A percentile compares a stretch with the other conserved stretches of the same genome.
These are phyloP conservation scores for Amanita exitialis DNA, from an alignment of 768 basidiomycete species.

Conservation along the genomic window DNA sequence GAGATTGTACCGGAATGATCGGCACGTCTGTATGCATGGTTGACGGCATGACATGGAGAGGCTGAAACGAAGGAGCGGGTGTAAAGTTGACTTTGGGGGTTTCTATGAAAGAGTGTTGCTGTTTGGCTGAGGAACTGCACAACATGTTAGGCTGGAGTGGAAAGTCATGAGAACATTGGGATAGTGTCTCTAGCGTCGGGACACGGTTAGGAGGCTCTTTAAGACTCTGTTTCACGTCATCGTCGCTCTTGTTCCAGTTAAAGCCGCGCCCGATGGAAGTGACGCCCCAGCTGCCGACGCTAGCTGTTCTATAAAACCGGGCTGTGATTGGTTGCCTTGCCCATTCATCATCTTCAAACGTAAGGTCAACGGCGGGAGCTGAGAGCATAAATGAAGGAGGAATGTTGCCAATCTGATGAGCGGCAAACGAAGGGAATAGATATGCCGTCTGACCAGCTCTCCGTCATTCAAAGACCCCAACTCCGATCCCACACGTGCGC, in stretches of 20 bases:
- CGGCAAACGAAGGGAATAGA: not conserved
- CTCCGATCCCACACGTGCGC: conserved; percentile 6
- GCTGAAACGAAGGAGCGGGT: conserved; percentile 13
- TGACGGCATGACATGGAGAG: conserved; percentile 18
- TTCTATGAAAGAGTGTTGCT: conserved; percentile 23
- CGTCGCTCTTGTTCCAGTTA: conserved; percentile 49
- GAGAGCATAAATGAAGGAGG: conserved; percentile 41
- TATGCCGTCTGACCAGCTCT: not conserved
- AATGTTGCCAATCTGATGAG: conserved; percentile 1
- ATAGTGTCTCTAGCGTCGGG: conserved; percentile 12
- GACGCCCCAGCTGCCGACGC: conserved; percentile 76
- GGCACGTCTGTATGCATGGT: conserved; percentile 13
- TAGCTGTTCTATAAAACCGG: conserved; percentile 49
- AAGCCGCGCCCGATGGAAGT: conserved; percentile 80
- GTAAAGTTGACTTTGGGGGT: conserved; percentile 20
- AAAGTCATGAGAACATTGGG: conserved; percentile 11
- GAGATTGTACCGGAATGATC: conserved; percentile 25
- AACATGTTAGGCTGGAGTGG: conserved; percentile 11
- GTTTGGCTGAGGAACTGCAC: conserved; percentile 24
- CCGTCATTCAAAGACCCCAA: conserved; percentile 4
- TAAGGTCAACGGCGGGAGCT: conserved; percentile 45
- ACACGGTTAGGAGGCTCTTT: conserved; percentile 8
- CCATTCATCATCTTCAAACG: conserved; percentile 70
- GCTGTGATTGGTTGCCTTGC: conserved; percentile 36
- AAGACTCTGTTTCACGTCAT: conserved; percentile 14